These are phyloP conservation scores for Pneumocystis canis DNA, from an alignment of 1,139 yeast species.

Conservation along the genomic window DNA sequence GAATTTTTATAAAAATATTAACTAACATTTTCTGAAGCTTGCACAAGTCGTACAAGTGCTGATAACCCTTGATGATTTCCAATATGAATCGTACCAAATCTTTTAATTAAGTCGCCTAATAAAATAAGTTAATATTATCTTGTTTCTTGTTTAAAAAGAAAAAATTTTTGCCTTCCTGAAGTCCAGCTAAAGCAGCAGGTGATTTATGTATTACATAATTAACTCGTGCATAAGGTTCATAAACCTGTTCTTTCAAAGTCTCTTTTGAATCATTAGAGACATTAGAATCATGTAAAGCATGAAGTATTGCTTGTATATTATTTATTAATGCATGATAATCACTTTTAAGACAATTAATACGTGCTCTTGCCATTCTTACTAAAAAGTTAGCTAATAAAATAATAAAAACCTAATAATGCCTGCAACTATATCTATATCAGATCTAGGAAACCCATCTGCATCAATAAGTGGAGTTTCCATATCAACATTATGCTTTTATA, in stretches of 20 bases:
- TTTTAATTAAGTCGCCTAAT: constrained; percentile 35
- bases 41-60: constrained; percentile 27
- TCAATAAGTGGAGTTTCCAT: constrained; percentile 55
- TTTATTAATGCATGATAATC: constrained; percentile 43
- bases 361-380: constrained; percentile 45
- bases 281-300: constrained; percentile 28
- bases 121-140: constrained; percentile 21
- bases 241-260: constrained; percentile 24
- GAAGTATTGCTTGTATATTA: constrained; percentile 35
- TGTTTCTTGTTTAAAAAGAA: background rate
- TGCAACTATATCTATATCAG: constrained; percentile 63
- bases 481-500: constrained; percentile 29
- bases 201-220: constrained; percentile 30
- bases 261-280: constrained; percentile 6
- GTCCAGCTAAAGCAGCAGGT: constrained; percentile 34
- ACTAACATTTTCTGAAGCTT: constrained; percentile 16
- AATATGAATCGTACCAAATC: constrained; percentile 41
- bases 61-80: constrained; percentile 36
- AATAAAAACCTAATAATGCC: constrained; percentile 10
- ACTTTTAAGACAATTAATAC: constrained; percentile 52
- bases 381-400: background rate
- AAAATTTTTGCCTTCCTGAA: constrained; percentile 1
- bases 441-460: constrained; percentile 70
- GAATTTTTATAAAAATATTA: background rate
- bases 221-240: constrained; percentile 21